These are phyloP conservation scores for Talinum fruticosum DNA, from an alignment of 148 eudicot genomes.

Conservation along the genomic window DNA sequence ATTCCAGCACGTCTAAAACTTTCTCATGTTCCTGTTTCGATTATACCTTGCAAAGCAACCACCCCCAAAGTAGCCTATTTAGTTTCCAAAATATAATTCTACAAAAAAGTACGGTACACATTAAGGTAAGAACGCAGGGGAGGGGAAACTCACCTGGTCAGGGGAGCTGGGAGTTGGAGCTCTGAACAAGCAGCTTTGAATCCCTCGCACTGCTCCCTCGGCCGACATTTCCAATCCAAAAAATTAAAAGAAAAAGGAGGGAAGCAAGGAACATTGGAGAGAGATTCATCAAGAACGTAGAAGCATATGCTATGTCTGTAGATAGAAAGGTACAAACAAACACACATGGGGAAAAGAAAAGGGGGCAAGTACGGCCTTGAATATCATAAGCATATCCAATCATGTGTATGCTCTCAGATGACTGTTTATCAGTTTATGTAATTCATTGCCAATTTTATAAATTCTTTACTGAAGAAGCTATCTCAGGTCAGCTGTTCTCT, in stretches of 20 bases:
- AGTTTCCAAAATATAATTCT: neutral
- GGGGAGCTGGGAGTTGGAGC: neutral
- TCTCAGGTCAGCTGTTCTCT: neutral
- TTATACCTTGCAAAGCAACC: neutral
- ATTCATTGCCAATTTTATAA: constrained; percentile 13
- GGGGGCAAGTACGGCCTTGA: constrained; percentile 19
- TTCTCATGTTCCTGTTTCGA: neutral
- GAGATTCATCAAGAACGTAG: constrained; percentile 15
- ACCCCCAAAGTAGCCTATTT: neutral
- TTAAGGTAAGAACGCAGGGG: neutral
- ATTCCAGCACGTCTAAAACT: neutral
- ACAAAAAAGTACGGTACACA: neutral
- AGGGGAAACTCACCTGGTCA: neutral
- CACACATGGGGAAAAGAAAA: constrained; percentile 1
- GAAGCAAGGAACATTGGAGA: constrained; percentile 12
- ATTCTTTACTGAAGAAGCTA: neutral
- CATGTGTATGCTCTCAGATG: constrained; percentile 1
- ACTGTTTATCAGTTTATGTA: constrained; percentile 18
- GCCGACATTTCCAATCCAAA: neutral
- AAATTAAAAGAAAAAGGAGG: neutral
- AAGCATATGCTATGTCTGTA: constrained; percentile 21
- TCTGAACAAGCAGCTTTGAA: neutral
- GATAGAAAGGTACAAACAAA: constrained; percentile 9
- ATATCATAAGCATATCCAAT: constrained; percentile 28
- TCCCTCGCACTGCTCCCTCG: neutral